Evolutionary conservation across 257 asterid genomes (phyloP).

Genomic region (Solanum neorickii): DNA sequence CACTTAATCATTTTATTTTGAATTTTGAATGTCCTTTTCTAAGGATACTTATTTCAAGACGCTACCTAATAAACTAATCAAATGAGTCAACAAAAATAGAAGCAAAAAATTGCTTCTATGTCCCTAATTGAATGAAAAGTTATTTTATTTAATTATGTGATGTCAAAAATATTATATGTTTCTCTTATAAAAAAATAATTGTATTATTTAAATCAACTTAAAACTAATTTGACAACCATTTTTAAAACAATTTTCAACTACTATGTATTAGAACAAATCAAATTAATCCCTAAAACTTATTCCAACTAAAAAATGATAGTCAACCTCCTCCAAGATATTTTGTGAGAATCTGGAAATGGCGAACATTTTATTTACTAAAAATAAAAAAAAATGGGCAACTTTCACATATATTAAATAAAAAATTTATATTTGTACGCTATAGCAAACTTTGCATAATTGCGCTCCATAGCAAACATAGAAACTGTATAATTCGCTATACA

Average conservation of each 20-base stretch:
- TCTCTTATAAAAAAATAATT: background rate
- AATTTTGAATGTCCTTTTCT: background rate
- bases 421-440: no score
- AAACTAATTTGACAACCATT: background rate
- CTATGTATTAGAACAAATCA: background rate
- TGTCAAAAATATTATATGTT: background rate
- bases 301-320: background rate
- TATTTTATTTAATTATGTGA: background rate
- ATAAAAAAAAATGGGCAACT: no score
- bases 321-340: background rate
- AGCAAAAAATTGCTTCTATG: background rate
- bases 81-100: background rate
- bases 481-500: no score
- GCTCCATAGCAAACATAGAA: no score
- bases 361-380: background rate
- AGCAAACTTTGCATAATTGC: no score
- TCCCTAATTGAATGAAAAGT: background rate
- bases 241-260: background rate
- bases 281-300: background rate
- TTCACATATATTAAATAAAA: no score
- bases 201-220: background rate
- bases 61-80: background rate
- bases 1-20: background rate
- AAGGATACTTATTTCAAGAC: background rate
- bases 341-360: background rate